phyloP scores from a whole-genome alignment of 345 rosid species.

The Brassica incana region DNA sequence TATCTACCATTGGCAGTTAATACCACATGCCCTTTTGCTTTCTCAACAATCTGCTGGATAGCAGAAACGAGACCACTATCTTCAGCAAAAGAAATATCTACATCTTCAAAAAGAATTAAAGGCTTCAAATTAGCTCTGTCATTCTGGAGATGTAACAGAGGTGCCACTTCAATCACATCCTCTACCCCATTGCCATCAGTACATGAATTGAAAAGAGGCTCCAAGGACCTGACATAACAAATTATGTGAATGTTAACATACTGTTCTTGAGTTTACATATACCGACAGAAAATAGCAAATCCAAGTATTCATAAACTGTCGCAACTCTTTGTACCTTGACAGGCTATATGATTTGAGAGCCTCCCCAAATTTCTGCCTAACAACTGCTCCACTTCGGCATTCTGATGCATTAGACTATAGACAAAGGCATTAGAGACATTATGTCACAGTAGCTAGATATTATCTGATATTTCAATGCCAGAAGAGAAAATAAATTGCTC shows the following conservation, averaged over 20 bases:
- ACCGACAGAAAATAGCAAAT: conserved; percentile 12
- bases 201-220: conserved; percentile 44
- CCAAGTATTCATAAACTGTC: conserved; percentile 13
- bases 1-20: conserved; percentile 84
- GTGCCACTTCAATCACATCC: conserved; percentile 48
- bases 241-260: conserved; percentile 23
- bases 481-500: neutral
- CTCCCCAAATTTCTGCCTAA: conserved; percentile 87
- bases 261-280: conserved; percentile 2
- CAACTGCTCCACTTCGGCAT: conserved; percentile 70
- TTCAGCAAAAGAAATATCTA: conserved; percentile 76
- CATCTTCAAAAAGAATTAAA: conserved; percentile 92
- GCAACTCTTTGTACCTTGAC: conserved; percentile 55
- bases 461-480: neutral
- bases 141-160: conserved; percentile 33
- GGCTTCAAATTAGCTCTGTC: conserved; percentile 51
- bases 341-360: conserved; percentile 70
- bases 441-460: neutral
- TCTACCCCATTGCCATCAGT: conserved; percentile 39
- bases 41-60: conserved; percentile 82
- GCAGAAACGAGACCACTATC: conserved; percentile 90
- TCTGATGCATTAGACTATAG: conserved; percentile 83
- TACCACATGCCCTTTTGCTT: conserved; percentile 86
- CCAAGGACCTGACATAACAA: conserved; percentile 62
- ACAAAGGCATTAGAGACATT: conserved; percentile 9